A percentile compares a stretch with the other conserved stretches of the same genome.
Evolutionary conservation across 495 filamentous ascomycete genomes (phyloP).

Genomic region (Podospora didyma): DNA sequence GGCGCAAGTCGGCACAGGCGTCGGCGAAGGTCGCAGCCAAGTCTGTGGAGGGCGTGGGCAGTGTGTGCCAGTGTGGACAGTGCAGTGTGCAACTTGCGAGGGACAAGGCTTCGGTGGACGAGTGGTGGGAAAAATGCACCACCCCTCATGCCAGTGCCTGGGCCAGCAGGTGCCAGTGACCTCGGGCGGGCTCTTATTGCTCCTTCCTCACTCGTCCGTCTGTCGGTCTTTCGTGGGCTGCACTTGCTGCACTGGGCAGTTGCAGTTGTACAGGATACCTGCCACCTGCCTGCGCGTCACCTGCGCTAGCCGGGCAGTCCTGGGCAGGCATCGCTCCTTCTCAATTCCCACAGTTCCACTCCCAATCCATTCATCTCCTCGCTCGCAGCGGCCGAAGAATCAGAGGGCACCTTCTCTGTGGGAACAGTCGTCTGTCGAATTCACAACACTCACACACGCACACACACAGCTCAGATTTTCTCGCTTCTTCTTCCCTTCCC

Average conservation of each 20-base stretch:
- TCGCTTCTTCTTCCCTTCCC: no score
- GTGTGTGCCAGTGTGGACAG: background rate
- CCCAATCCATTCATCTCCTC: background rate
- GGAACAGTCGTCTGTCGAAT: no score
- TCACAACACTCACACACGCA: no score
- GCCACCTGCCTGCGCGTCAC: conserved; percentile 5
- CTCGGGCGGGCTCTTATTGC: background rate
- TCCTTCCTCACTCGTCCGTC: conserved; percentile 13
- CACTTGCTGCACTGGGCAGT: background rate
- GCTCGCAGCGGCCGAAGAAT: background rate
- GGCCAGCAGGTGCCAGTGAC: no score
- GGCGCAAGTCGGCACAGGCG: conserved; percentile 9
- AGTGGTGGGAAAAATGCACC: background rate
- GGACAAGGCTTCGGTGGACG: background rate
- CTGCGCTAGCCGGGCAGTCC: background rate
- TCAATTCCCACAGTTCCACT: background rate
- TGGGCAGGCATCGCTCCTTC: background rate
- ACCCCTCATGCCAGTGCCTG: background rate
- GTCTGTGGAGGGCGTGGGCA: background rate
- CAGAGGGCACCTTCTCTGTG: background rate
- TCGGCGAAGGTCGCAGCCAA: conserved; percentile 5
- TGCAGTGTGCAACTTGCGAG: background rate
- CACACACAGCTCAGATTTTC: no score
- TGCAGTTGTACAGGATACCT: conserved; percentile 13
- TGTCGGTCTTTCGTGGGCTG: conserved; percentile 1